These are phyloP conservation scores for Obelidium mucronatum DNA, from an alignment of 192 early-diverging fungal species.

Conservation along the genomic window DNA sequence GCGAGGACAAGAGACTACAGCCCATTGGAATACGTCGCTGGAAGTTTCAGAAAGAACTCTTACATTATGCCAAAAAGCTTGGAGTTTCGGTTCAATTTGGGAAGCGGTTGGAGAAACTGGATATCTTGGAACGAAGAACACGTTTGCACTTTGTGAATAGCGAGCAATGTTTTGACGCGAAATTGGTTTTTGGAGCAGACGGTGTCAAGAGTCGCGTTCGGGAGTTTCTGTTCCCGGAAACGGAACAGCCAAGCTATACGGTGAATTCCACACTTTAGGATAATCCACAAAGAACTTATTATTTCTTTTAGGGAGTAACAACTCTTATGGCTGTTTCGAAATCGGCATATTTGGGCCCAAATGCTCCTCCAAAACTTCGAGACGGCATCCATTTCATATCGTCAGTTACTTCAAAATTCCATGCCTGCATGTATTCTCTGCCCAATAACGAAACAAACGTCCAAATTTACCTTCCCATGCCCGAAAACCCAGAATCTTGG, in stretches of 20 bases:
- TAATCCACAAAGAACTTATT: not conserved
- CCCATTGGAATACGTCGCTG: constrained; percentile 52
- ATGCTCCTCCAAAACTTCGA: not conserved
- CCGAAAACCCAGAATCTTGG: constrained; percentile 55
- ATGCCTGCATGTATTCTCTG: constrained; percentile 49
- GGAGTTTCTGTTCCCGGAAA: constrained; percentile 36
- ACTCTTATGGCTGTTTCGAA: constrained; percentile 54
- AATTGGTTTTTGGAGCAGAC: constrained; percentile 53
- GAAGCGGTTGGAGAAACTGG: constrained; percentile 33
- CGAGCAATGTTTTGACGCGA: not conserved
- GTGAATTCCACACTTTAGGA: not conserved
- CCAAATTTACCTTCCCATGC: constrained; percentile 52
- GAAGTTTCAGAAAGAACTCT: constrained; percentile 41
- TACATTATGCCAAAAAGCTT: constrained; percentile 19
- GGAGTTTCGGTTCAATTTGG: constrained; percentile 27
- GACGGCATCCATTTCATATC: constrained; percentile 52
- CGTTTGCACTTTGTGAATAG: constrained; percentile 33
- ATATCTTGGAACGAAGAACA: constrained; percentile 18
- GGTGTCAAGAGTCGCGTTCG: constrained; percentile 52
- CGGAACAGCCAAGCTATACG: constrained; percentile 1
- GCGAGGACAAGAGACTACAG: constrained; percentile 36
- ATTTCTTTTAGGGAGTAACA: constrained; percentile 42
- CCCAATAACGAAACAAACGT: constrained; percentile 53
- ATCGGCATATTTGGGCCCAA: constrained; percentile 22
- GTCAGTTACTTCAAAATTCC: constrained; percentile 48